phyloP scores from a whole-genome alignment of 1,284 basidiomycete genomes.

The Coniferiporia sulphurascens region DNA sequence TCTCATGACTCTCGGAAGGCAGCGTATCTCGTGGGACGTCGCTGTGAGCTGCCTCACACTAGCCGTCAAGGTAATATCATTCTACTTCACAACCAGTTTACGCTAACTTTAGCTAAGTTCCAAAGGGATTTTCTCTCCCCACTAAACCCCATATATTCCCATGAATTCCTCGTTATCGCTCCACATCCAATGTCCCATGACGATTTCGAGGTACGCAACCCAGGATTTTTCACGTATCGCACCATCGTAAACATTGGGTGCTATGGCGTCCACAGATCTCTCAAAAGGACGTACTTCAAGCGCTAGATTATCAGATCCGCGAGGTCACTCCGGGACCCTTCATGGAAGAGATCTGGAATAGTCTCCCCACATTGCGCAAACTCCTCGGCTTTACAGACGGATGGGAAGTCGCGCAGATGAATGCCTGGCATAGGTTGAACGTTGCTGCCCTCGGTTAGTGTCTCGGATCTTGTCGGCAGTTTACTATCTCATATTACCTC shows the following conservation, averaged over 20 bases:
- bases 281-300: conserved; percentile 51
- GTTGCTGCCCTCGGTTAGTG: conserved; percentile 41
- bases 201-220: conserved; percentile 22
- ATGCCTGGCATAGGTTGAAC: conserved; percentile 47
- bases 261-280: conserved; percentile 34
- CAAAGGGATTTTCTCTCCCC: conserved; percentile 22
- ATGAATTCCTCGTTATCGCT: conserved; percentile 22
- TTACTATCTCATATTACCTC: conserved; percentile 7
- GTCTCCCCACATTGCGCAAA: conserved; percentile 43
- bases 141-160: conserved; percentile 21
- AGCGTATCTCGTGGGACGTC: conserved; percentile 17
- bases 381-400: conserved; percentile 35
- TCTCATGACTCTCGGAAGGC: conserved; percentile 14
- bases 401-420: conserved; percentile 41
- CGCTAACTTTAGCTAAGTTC: conserved; percentile 15
- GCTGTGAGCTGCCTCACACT: conserved; percentile 18
- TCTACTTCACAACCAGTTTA: not conserved
- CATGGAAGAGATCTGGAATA: conserved; percentile 53
- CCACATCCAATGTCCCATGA: conserved; percentile 23
- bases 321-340: conserved; percentile 50
- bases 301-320: conserved; percentile 45
- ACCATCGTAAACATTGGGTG: not conserved
- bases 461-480: not conserved
- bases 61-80: conserved; percentile 13
- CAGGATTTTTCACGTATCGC: not conserved